Evolutionary conservation across 2,329 filamentous ascomycete species (phyloP).

Genomic region (Passalora sequoiae): DNA sequence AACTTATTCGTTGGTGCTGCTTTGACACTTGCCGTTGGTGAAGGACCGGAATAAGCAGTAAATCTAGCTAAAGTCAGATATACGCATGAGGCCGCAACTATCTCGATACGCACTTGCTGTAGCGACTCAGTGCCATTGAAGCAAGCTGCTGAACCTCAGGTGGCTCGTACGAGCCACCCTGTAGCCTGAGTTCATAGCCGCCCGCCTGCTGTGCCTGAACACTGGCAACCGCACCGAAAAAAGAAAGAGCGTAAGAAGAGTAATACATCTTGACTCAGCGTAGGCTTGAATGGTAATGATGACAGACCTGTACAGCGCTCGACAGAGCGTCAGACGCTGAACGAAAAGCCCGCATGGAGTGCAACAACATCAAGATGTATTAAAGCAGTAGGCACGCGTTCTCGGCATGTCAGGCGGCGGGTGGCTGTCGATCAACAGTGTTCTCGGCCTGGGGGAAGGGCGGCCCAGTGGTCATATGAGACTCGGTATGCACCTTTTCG

Average conservation of each 20-base stretch:
- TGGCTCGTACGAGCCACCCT: constrained; percentile 1
- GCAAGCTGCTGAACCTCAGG: not conserved
- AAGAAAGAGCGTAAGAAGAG: constrained; percentile 9
- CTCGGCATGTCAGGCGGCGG: no score
- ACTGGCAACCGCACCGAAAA: constrained; percentile 16
- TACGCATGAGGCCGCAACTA: not conserved
- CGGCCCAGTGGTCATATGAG: not conserved
- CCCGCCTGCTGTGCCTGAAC: constrained; percentile 11
- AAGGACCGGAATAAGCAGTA: constrained; percentile 7
- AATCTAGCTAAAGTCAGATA: constrained; percentile 4
- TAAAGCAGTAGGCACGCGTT: not conserved
- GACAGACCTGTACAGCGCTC: constrained; percentile 1
- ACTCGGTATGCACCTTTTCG: not conserved
- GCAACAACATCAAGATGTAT: not conserved
- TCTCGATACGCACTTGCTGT: not conserved
- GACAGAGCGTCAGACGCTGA: not conserved
- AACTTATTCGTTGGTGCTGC: not conserved
- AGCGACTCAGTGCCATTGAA: not conserved
- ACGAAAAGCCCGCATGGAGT: no score
- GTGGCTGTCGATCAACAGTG: no score
- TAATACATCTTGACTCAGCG: constrained; percentile 13
- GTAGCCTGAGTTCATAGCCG: not conserved
- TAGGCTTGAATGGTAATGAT: constrained; percentile 1
- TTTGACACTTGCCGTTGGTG: constrained; percentile 6
- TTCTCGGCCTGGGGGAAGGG: no score